Evolutionary conservation across 2,329 filamentous ascomycete genomes (phyloP).

Genomic region (Fusarium fracticaudum): DNA sequence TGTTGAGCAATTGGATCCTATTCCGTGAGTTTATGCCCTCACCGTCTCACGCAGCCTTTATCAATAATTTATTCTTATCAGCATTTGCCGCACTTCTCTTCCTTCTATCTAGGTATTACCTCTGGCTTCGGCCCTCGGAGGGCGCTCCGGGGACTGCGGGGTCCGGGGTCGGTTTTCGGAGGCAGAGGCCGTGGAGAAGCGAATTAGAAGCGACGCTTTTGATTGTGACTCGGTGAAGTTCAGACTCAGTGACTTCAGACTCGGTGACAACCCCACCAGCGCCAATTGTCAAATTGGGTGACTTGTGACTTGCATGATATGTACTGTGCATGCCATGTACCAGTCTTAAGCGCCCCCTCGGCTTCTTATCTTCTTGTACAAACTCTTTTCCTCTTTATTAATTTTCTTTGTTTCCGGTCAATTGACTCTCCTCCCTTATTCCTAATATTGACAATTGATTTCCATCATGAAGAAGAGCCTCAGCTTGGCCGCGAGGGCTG

Average conservation of each 20-base stretch:
- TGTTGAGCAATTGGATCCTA: neutral
- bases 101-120: neutral
- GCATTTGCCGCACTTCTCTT: constrained; percentile 14
- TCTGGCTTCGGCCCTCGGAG: constrained; percentile 26
- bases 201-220: neutral
- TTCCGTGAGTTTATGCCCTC: neutral
- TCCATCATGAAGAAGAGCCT: constrained; percentile 48
- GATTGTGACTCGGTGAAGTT: constrained; percentile 7
- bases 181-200: constrained; percentile 23
- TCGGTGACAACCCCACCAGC: constrained; percentile 30
- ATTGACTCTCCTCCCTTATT: constrained; percentile 23
- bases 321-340: constrained; percentile 10
- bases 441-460: constrained; percentile 34
- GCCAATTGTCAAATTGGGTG: constrained; percentile 20
- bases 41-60: too few species aligned
- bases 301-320: constrained; percentile 22
- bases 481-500: constrained; percentile 45
- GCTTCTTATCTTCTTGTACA: constrained; percentile 18
- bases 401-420: constrained; percentile 12
- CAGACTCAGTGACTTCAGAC: constrained; percentile 12
- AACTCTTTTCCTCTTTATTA: constrained; percentile 4
- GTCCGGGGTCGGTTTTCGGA: constrained; percentile 38
- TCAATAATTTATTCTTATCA: neutral
- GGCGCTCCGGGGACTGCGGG: constrained; percentile 26
- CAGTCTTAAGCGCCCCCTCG: constrained; percentile 16